These are phyloP conservation scores for Pestalotiopsis sp. DNA, from an alignment of 2,329 filamentous ascomycete genomes.

Conservation along the genomic window DNA sequence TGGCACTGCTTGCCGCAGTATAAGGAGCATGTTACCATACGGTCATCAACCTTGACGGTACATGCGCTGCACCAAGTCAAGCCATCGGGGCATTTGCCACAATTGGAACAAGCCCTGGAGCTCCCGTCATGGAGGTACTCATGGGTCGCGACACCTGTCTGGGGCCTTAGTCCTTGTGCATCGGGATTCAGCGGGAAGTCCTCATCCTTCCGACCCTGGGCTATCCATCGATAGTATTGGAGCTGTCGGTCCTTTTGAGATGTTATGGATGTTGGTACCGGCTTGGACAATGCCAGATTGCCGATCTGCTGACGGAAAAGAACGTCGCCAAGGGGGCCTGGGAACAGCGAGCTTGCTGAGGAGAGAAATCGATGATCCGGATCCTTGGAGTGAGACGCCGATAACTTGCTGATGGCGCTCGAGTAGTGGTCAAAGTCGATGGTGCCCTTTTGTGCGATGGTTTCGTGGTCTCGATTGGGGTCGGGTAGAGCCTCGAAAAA, in stretches of 20 bases:
- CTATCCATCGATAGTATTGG: slow-evolving; percentile 9
- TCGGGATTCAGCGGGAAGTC: neutral
- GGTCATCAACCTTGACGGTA: neutral
- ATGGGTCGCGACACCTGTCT: neutral
- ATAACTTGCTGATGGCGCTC: neutral
- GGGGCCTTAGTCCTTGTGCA: neutral
- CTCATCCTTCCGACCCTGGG: slow-evolving; percentile 7
- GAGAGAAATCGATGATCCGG: neutral
- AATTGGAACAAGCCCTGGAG: neutral
- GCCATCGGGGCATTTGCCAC: neutral
- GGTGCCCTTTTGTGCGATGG: neutral
- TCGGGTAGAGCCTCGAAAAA: neutral
- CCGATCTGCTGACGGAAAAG: neutral
- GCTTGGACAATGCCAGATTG: neutral
- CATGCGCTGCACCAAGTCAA: neutral
- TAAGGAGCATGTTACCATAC: neutral
- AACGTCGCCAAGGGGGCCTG: too few species aligned
- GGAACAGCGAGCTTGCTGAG: neutral
- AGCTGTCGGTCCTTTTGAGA: slow-evolving; percentile 3
- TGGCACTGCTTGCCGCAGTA: neutral
- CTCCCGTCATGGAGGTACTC: neutral
- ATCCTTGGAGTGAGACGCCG: neutral
- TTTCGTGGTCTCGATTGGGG: neutral
- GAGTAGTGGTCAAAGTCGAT: neutral
- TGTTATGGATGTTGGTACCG: neutral